Base-by-base conservation (phyloP, 1,284 basidiomycete genomes). In the Malassezia caprae region DNA sequence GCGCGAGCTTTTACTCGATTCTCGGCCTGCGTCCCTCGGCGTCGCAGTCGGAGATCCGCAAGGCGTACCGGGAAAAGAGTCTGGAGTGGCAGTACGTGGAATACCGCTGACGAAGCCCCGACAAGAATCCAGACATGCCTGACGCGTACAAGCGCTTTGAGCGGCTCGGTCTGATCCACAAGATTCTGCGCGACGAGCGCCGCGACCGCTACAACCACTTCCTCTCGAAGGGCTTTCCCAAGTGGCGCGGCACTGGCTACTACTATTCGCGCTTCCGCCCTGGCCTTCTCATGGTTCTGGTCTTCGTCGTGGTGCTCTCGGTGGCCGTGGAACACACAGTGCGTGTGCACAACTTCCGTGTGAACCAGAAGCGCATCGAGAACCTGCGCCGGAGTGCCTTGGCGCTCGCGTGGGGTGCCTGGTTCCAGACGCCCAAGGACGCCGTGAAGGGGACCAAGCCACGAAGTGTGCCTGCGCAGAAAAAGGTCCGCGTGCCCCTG, bases 191-290 rank as follows among this genome's bases (percentile, higher is more conserved):
- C 10, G 70, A 74, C 47, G 64, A 58, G 31, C 60, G 70, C 23
- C 61, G 69, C 37, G 71, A 73, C 48, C 55, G 70, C 15, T 74
- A 74, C 62, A 65, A 74, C 48, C 65, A 72, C 37, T 73, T 73
- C 43, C 52, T 74, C 40, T 53, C 52, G 23, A 60, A 65, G 13
- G 72, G 72, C 8, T 74, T 74, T 52, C 72, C 72, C 19, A 65
- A 66, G 31, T 74, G 71, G 71, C 56, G 68, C 13, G 51, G 57
- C 2, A 67, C 62, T 13, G 72, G 71, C 8, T 74, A 68, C 56
- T 72, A 62, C 31, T 74, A 74, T 51, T 44, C 59, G 24, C 58
- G 72, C 1, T 74, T 64, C 53, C 48, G 72, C 8, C 72, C 72
- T 0, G 64, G 67, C 1, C 48, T 74, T 5, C 58, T 41, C 5